phyloP scores from a whole-genome alignment of 1,284 basidiomycete species.

The Cutaneotrichosporon spelunceum region DNA sequence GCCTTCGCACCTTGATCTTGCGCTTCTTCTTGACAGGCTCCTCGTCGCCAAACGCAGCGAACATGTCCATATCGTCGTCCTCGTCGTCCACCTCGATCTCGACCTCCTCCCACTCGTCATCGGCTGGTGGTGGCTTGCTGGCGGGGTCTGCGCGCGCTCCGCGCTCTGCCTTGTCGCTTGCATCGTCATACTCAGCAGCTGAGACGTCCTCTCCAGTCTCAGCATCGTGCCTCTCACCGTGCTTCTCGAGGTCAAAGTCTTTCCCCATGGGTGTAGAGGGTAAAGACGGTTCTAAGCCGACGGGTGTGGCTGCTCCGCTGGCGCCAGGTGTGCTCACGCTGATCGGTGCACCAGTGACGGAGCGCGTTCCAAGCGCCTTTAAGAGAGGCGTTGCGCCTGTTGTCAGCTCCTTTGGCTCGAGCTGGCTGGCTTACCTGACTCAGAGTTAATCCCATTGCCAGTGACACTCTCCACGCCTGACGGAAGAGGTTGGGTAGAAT shows the following conservation, averaged over 20 bases:
- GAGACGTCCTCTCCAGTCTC: slow-evolving; percentile 52
- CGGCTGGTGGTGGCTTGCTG: slow-evolving; percentile 10
- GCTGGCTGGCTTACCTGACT: slow-evolving; percentile 29
- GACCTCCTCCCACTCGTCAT: slow-evolving; percentile 57
- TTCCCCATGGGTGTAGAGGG: slow-evolving; percentile 39
- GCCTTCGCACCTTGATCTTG: slow-evolving; percentile 53
- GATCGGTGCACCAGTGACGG: slow-evolving; percentile 15
- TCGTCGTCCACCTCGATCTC: slow-evolving; percentile 59
- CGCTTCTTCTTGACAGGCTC: slow-evolving; percentile 59
- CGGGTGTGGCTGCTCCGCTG: slow-evolving; percentile 31
- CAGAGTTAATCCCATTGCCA: slow-evolving; percentile 34
- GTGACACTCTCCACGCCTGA: slow-evolving; percentile 40
- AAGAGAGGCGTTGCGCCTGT: slow-evolving; percentile 40
- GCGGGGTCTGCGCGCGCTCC: not conserved
- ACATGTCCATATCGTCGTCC: slow-evolving; percentile 80
- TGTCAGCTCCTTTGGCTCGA: not conserved
- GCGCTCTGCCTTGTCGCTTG: slow-evolving; percentile 56
- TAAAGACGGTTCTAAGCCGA: slow-evolving; percentile 32
- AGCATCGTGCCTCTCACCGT: slow-evolving; percentile 16
- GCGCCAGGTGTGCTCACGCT: not conserved
- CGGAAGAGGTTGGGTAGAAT: not conserved
- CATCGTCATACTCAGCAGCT: slow-evolving; percentile 87
- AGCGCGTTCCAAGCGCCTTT: slow-evolving; percentile 34
- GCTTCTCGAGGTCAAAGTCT: slow-evolving; percentile 44
- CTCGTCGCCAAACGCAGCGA: slow-evolving; percentile 61